phyloP scores from a whole-genome alignment of 352 stramenopile genomes.

The Phytophthora podocarpi region DNA sequence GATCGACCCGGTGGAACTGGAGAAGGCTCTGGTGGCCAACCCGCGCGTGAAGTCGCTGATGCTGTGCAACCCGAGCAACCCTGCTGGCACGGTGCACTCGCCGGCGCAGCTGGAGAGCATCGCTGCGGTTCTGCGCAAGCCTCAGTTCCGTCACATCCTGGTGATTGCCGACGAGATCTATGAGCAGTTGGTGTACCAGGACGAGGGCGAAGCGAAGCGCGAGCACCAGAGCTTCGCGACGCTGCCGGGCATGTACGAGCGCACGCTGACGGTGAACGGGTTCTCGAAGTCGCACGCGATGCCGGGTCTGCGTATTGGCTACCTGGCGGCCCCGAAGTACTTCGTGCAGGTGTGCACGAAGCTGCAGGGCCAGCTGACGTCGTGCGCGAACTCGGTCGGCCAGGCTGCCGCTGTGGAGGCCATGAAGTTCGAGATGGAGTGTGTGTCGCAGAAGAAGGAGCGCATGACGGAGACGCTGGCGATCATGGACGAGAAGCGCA shows the following conservation, averaged over 20 bases:
- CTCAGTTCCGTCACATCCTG: constrained; percentile 76
- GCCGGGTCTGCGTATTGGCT: constrained; percentile 95
- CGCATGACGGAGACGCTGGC: constrained; percentile 59
- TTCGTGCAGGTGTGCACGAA: constrained; percentile 91
- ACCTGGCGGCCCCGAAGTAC: constrained; percentile 81
- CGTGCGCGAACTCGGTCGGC: constrained; percentile 91
- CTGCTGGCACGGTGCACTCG: constrained; percentile 86
- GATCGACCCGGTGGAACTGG: constrained; percentile 85
- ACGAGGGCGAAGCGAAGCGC: constrained; percentile 57
- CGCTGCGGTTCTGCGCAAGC: constrained; percentile 59
- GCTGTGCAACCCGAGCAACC: constrained; percentile 97
- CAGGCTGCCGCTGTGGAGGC: constrained; percentile 93
- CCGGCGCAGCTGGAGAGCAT: constrained; percentile 59
- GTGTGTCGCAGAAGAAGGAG: constrained; percentile 45
- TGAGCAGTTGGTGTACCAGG: constrained; percentile 94
- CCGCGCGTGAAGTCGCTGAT: constrained; percentile 91
- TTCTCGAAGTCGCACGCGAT: constrained; percentile 98
- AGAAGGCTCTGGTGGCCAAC: constrained; percentile 69
- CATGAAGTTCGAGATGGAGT: constrained; percentile 85
- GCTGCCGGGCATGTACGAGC: constrained; percentile 85
- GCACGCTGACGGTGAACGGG: constrained; percentile 95
- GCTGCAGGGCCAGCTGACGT: constrained; percentile 96
- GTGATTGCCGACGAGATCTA: constrained; percentile 97
- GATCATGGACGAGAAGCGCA: constrained; percentile 86
- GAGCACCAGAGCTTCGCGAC: constrained; percentile 75